phyloP scores from a whole-genome alignment of 139 green algal species.

The Chlorella sp. region DNA sequence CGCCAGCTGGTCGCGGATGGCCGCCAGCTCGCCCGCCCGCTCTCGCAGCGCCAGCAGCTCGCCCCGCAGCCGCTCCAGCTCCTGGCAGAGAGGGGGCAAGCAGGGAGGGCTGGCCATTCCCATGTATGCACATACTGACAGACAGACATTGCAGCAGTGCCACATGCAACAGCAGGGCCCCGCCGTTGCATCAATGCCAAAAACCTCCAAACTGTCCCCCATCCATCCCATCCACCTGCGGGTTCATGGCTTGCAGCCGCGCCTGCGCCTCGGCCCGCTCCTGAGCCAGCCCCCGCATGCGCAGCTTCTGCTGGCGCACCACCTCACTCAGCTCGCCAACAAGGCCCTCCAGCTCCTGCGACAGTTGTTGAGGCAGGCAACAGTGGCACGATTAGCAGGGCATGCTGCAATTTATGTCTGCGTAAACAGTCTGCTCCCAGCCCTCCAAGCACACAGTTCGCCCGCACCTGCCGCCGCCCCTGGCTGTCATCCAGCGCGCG shows the following conservation, averaged over 20 bases:
- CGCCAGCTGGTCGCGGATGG: slow-evolving; percentile 34
- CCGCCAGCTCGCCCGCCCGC: slow-evolving; percentile 37
- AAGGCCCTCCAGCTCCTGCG: slow-evolving; percentile 42
- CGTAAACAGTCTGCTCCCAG: too few relatives aligned
- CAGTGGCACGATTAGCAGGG: too few relatives aligned
- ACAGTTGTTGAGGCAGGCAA: too few relatives aligned
- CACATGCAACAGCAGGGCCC: too few relatives aligned
- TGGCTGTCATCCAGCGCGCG: slow-evolving; percentile 10
- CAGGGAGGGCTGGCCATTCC: too few relatives aligned
- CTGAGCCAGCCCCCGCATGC: slow-evolving; percentile 37
- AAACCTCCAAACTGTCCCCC: not conserved
- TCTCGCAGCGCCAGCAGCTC: slow-evolving; percentile 39
- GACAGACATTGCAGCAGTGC: too few relatives aligned
- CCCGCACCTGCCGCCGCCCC: not conserved
- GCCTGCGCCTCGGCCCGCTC: slow-evolving; percentile 38
- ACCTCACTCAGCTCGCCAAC: slow-evolving; percentile 47
- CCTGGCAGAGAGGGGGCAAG: too few relatives aligned
- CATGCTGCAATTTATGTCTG: too few relatives aligned
- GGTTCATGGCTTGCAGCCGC: slow-evolving; percentile 35
- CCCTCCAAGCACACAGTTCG: not conserved
- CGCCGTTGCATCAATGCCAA: too few relatives aligned
- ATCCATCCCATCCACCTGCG: slow-evolving; percentile 16
- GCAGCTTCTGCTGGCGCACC: slow-evolving; percentile 52
- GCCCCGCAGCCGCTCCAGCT: slow-evolving; percentile 43
- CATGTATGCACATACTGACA: too few relatives aligned